Percentiles rank a stretch among this genome's conserved stretches.
These are phyloP conservation scores for Harrya chromipes DNA, from an alignment of 768 basidiomycete species.

Conservation along the genomic window DNA sequence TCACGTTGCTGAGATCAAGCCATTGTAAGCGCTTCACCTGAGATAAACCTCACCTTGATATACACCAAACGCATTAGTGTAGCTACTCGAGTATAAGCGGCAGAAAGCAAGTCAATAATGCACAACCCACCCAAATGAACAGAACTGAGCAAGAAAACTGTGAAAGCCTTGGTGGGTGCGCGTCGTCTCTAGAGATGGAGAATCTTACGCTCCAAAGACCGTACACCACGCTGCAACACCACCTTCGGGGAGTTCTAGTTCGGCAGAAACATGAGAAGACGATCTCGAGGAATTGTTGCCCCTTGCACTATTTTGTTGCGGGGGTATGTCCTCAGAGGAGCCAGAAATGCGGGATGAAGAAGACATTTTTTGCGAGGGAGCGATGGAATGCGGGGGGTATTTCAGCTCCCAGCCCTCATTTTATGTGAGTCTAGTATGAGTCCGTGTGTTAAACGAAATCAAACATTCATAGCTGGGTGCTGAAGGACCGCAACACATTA, in stretches of 20 bases:
- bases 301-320: not conserved
- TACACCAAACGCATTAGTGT: slow-evolving; percentile 24
- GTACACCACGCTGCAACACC: slow-evolving; percentile 26
- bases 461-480: no score
- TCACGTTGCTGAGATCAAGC: not conserved
- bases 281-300: not conserved
- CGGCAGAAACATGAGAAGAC: not conserved
- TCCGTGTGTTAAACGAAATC: not conserved
- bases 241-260: slow-evolving; percentile 11
- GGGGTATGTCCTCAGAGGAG: not conserved
- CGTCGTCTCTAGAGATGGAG: not conserved
- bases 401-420: no score
- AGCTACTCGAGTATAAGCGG: slow-evolving; percentile 2
- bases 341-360: not conserved
- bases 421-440: not conserved
- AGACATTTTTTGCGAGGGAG: not conserved
- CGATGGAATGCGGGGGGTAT: not conserved
- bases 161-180: not conserved
- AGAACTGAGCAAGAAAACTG: slow-evolving; percentile 28
- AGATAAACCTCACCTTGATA: slow-evolving; percentile 21
- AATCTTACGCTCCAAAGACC: slow-evolving; percentile 24
- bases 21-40: not conserved
- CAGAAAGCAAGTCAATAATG: not conserved
- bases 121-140: slow-evolving; percentile 23
- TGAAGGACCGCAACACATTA: not conserved